Evolutionary conservation across 495 filamentous ascomycete genomes (phyloP).

Genomic region (Neurospora sp.): DNA sequence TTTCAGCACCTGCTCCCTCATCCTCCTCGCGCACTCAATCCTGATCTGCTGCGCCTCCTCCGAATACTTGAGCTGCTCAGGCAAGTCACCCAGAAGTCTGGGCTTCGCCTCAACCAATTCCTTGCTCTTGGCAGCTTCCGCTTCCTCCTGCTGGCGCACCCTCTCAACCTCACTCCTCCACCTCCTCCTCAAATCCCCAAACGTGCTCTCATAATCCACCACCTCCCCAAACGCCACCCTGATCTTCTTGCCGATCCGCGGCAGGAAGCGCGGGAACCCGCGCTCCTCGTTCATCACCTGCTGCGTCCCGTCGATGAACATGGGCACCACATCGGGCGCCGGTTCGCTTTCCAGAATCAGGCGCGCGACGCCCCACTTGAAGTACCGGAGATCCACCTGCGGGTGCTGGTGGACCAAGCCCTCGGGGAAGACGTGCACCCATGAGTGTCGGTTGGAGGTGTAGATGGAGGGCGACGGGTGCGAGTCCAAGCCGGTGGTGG

Average conservation of each 20-base stretch:
- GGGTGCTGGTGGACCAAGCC: slow-evolving; percentile 86
- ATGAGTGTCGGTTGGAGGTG: slow-evolving; percentile 46
- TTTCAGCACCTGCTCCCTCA: slow-evolving; percentile 70
- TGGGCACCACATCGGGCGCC: slow-evolving; percentile 76
- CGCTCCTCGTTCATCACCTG: slow-evolving; percentile 75
- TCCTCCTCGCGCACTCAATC: slow-evolving; percentile 67
- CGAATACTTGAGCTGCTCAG: slow-evolving; percentile 46
- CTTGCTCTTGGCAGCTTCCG: neutral
- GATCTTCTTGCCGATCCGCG: slow-evolving; percentile 59
- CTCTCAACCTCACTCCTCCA: slow-evolving; percentile 53
- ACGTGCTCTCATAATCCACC: slow-evolving; percentile 48
- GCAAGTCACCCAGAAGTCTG: neutral
- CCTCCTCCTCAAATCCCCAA: slow-evolving; percentile 55
- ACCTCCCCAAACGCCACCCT: slow-evolving; percentile 64
- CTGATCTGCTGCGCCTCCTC: slow-evolving; percentile 67
- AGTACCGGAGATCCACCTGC: slow-evolving; percentile 74
- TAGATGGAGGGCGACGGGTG: slow-evolving; percentile 49
- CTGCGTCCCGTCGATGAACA: slow-evolving; percentile 86
- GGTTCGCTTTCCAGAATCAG: slow-evolving; percentile 80
- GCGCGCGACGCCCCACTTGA: slow-evolving; percentile 91
- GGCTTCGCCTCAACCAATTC: neutral
- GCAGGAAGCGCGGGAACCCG: slow-evolving; percentile 69
- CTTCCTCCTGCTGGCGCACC: neutral
- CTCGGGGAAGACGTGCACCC: slow-evolving; percentile 96
- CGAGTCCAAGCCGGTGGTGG: slow-evolving; percentile 47